phyloP scores from a whole-genome alignment of 208 protist genomes.

The Trypanosomatidae sp. region DNA sequence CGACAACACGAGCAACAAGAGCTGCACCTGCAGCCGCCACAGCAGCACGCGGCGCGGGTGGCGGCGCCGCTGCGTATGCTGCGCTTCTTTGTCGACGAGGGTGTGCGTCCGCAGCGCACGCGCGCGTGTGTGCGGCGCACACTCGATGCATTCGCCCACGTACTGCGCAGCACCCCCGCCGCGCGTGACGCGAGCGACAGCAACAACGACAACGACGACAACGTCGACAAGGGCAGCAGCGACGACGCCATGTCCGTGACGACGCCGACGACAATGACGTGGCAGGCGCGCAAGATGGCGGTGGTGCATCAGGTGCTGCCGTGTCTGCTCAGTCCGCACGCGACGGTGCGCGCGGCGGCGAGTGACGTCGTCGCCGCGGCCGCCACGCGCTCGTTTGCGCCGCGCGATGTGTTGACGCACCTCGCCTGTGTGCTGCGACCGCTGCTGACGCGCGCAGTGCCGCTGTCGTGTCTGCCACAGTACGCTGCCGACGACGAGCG shows the following conservation, averaged over 20 bases:
- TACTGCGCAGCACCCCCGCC: constrained; percentile 14
- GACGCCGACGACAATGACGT: background rate
- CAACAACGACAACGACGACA: no score
- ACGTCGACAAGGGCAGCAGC: no score
- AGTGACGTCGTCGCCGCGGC: constrained; percentile 35
- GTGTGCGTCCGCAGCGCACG: constrained; percentile 27
- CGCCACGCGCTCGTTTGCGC: constrained; percentile 15
- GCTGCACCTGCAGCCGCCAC: no score
- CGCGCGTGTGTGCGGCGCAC: constrained; percentile 16
- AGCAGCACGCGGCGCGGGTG: no score
- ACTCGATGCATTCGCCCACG: constrained; percentile 22
- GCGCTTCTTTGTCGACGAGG: constrained; percentile 55
- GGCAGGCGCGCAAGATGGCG: constrained; percentile 15
- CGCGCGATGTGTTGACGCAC: constrained; percentile 24
- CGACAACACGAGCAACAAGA: no score
- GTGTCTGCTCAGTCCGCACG: constrained; percentile 16
- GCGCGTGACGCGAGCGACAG: no score
- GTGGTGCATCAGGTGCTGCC: constrained; percentile 44
- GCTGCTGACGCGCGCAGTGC: constrained; percentile 13
- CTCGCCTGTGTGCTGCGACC: constrained; percentile 28
- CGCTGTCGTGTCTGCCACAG: constrained; percentile 14
- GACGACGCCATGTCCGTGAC: no score
- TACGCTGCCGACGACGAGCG: no score
- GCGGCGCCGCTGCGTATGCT: constrained; percentile 50
- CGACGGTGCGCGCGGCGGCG: constrained; percentile 31